phyloP scores from a whole-genome alignment of 345 rosid genomes.

The Pelargonium nanum region DNA sequence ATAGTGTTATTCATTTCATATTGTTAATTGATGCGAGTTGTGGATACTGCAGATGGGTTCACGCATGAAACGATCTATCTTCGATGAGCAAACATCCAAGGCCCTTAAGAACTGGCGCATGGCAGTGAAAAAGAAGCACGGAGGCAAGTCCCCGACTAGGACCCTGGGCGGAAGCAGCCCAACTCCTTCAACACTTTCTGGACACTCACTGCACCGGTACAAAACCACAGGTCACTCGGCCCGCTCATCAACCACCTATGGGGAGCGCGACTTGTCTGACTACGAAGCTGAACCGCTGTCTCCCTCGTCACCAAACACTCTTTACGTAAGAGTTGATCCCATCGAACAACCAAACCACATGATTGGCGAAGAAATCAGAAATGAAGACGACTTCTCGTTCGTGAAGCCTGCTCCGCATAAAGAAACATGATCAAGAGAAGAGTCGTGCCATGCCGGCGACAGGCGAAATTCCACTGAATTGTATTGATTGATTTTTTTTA shows the following conservation, averaged over 20 bases:
- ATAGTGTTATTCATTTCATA: neutral
- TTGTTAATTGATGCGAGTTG: neutral
- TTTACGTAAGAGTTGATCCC: neutral
- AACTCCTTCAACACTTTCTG: conserved; percentile 2
- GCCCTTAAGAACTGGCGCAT: conserved; percentile 30
- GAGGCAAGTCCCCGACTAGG: conserved; percentile 13
- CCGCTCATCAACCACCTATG: neutral
- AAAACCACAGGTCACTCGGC: conserved; percentile 24
- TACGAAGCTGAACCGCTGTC: conserved; percentile 15
- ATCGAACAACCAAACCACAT: neutral
- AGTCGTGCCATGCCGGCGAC: too few relatives aligned
- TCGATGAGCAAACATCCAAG: conserved; percentile 27
- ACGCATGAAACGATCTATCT: conserved; percentile 23
- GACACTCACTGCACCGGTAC: conserved; percentile 17
- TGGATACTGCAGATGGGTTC: conserved; percentile 23
- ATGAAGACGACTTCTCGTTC: conserved; percentile 23
- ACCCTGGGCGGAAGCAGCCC: conserved; percentile 17
- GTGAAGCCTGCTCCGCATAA: conserved; percentile 10
- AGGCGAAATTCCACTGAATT: too few relatives aligned
- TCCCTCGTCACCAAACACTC: conserved; percentile 4
- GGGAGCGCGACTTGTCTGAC: conserved; percentile 16
- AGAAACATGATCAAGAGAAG: too few relatives aligned
- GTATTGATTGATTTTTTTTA: neutral
- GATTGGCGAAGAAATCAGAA: neutral
- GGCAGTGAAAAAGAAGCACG: conserved; percentile 18